These are phyloP conservation scores for Suhomyces coccinellae DNA, from an alignment of 1,139 yeast species.

Conservation along the genomic window DNA sequence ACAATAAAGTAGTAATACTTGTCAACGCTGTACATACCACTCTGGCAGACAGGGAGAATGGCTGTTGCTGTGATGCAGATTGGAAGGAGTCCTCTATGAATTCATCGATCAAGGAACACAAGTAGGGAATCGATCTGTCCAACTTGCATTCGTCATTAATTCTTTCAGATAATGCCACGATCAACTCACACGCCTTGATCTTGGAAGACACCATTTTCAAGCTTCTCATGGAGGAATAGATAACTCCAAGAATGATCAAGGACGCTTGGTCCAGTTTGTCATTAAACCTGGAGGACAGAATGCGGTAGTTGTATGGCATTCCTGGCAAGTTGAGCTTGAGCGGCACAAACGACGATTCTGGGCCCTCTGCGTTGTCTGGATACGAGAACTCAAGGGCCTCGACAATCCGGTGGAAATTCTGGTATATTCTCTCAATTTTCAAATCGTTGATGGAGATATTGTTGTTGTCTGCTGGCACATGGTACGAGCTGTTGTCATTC, in stretches of 20 bases:
- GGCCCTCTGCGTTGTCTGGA: constrained; percentile 11
- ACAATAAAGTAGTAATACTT: constrained; percentile 59
- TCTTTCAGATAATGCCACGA: constrained; percentile 74
- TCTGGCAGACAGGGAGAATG: constrained; percentile 24
- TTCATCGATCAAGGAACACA: constrained; percentile 51
- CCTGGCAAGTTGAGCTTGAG: constrained; percentile 53
- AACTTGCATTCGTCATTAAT: constrained; percentile 80
- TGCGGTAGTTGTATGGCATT: constrained; percentile 41
- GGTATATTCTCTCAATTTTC: constrained; percentile 57
- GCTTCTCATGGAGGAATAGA: constrained; percentile 66
- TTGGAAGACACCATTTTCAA: constrained; percentile 63
- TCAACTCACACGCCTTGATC: constrained; percentile 71
- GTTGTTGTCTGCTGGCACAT: constrained; percentile 20
- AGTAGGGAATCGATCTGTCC: constrained; percentile 81
- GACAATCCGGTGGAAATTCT: constrained; percentile 55
- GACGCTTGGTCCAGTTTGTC: constrained; percentile 49
- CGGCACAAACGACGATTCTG: constrained; percentile 25
- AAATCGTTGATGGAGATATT: constrained; percentile 50
- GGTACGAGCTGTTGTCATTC: constrained; percentile 27
- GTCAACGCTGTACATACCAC: constrained; percentile 65
- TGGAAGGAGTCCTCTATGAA: constrained; percentile 17
- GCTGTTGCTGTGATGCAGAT: background rate
- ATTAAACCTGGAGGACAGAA: constrained; percentile 34
- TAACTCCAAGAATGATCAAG: constrained; percentile 60
- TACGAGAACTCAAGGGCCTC: constrained; percentile 48